Evolutionary conservation across 805 yeast genomes (phyloP), one percentile per base, ranked within the genome.

Genomic region (Candida glaebosa): DNA sequence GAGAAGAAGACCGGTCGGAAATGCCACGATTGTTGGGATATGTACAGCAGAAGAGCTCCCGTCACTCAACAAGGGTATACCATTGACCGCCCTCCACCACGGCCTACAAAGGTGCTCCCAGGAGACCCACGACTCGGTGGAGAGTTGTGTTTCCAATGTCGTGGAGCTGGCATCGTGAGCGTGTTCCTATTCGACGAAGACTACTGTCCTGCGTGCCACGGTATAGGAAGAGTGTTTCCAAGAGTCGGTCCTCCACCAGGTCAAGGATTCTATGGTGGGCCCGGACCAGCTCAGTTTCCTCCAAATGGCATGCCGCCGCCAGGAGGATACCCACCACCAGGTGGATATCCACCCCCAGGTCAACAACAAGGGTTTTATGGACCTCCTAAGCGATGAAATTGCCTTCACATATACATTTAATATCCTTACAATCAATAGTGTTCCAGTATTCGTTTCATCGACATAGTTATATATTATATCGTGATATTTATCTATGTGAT

Each of bases 111-210:
- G 12, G 83, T 85, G 1, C 56, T 53, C 16, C 93, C 95, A 0
- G 95, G 95, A 2, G 95, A 87, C 52, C 91, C 93, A 2, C 48
- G 73, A 10, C 76, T 47, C 19, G 95, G 96, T 1, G 95, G 96
- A 1, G 58, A 70, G 0, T 49, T 82, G 2, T 87, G 96, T 63
- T 87, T 87, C 0, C 65, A 78, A 38, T 87, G 95, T 52, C 54
- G 82, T 41, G 93, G 93, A 1, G 45, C 73, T 1, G 93, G 95
- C 1, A 50, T 70, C 41, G 67, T 73, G 2, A 61, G 65, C 19
- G 76, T 79, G 51, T 65, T 85, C 24, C 53, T 84, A 7, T 31
- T 46, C 14, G 87, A 82, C 52, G 73, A 76, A 31, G 84, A 81
- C 40, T 58, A 73, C 3, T 87, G 95, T 53, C 71, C 76, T 2